phyloP scores from a whole-genome alignment of 768 basidiomycete species.

The Gloeophyllum trabeum region DNA sequence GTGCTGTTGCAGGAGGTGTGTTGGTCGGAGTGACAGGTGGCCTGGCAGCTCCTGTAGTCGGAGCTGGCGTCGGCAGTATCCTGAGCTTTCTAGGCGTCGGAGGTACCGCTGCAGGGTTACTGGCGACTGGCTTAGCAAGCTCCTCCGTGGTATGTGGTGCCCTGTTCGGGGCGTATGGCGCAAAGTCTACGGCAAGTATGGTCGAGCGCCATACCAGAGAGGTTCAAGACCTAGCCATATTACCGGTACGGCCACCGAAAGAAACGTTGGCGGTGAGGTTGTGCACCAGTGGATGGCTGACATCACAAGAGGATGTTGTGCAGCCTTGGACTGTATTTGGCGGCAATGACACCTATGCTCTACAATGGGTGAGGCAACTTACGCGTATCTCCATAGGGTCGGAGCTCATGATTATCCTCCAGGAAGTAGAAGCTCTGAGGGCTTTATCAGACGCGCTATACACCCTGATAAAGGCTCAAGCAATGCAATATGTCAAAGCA shows the following conservation, averaged over 20 bases:
- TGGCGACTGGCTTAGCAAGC: constrained; percentile 41
- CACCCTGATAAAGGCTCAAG: constrained; percentile 31
- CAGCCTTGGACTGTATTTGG: constrained; percentile 41
- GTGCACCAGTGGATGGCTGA: constrained; percentile 47
- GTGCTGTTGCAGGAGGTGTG: constrained; percentile 43
- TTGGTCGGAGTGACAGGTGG: constrained; percentile 49
- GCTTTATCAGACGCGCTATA: constrained; percentile 35
- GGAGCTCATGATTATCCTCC: neutral
- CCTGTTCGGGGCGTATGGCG: constrained; percentile 47
- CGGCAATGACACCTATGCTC: constrained; percentile 39
- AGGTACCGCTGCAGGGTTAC: constrained; percentile 36
- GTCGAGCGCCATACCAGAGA: constrained; percentile 39
- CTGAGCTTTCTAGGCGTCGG: constrained; percentile 42
- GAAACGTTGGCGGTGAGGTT: constrained; percentile 39
- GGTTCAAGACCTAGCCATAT: constrained; percentile 39
- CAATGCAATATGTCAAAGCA: constrained; percentile 37
- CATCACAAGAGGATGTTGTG: constrained; percentile 29
- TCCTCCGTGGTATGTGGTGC: constrained; percentile 47
- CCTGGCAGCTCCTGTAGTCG: constrained; percentile 44
- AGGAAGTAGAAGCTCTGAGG: constrained; percentile 47
- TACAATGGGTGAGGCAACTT: constrained; percentile 39
- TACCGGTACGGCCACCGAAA: constrained; percentile 27
- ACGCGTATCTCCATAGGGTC: neutral
- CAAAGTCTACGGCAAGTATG: constrained; percentile 34
- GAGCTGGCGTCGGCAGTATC: constrained; percentile 37